Conservation (phyloP, 306 rosid species). For the Prunus dulcis region DNA sequence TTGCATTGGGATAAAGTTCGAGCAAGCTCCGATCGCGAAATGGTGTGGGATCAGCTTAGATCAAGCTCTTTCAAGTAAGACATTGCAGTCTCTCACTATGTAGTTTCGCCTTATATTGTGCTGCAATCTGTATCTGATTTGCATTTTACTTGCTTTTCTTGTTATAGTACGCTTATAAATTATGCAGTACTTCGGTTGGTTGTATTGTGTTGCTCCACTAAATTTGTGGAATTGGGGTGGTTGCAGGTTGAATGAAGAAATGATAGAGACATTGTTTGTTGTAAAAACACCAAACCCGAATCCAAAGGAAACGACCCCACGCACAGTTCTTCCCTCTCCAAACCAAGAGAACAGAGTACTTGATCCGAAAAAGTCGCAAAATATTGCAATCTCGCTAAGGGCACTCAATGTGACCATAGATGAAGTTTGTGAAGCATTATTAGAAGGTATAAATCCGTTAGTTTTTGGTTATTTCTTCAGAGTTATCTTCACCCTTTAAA, state of each 20-base stretch:
- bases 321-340: constrained; percentile 39
- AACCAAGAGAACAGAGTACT: constrained; percentile 64
- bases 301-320: constrained; percentile 49
- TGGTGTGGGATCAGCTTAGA: constrained; percentile 99
- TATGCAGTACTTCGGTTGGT: neutral
- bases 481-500: neutral
- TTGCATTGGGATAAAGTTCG: constrained; percentile 99
- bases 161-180: neutral
- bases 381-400: constrained; percentile 81
- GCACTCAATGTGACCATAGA: constrained; percentile 81
- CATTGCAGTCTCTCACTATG: neutral
- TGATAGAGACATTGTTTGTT: constrained; percentile 84
- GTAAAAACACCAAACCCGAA: constrained; percentile 49
- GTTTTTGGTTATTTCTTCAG: neutral
- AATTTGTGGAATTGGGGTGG: constrained; percentile 15
- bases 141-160: constrained; percentile 4
- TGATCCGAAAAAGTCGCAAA: constrained; percentile 88
- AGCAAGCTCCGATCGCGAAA: constrained; percentile 93
- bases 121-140: neutral
- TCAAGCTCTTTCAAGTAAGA: constrained; percentile 92
- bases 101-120: neutral
- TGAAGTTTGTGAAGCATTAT: constrained; percentile 84
- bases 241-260: constrained; percentile 89
- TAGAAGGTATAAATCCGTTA: constrained; percentile 56
- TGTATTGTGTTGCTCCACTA: constrained; percentile 20